Percentiles rank a stretch among this genome's conserved stretches.
These are phyloP conservation scores for Cryptococcus sp. DNA, from an alignment of 1,284 basidiomycete species.

Conservation along the genomic window DNA sequence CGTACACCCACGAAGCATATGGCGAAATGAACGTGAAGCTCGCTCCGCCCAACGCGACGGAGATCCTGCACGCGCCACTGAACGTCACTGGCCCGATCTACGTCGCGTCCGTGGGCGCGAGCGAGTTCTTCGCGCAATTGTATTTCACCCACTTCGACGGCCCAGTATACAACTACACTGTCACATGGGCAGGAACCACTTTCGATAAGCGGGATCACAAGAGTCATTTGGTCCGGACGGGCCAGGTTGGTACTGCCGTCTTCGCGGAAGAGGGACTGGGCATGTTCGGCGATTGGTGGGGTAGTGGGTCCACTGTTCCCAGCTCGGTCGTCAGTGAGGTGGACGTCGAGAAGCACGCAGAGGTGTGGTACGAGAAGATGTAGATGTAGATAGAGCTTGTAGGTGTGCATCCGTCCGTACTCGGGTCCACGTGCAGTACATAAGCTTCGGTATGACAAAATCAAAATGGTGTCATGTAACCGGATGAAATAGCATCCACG, in stretches of 20 bases:
- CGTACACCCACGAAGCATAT: slow-evolving; percentile 25
- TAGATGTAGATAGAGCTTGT: not conserved
- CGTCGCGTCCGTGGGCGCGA: slow-evolving; percentile 13
- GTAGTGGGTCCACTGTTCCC: slow-evolving; percentile 16
- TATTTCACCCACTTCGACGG: slow-evolving; percentile 26
- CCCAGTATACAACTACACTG: slow-evolving; percentile 19
- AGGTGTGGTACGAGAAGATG: slow-evolving; percentile 28
- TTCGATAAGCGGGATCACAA: slow-evolving; percentile 4
- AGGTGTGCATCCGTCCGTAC: no score
- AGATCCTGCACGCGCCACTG: not conserved
- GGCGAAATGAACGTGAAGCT: slow-evolving; percentile 16
- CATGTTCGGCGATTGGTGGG: slow-evolving; percentile 30
- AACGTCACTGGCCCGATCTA: slow-evolving; percentile 17
- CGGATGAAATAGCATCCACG: no score
- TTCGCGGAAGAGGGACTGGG: slow-evolving; percentile 22
- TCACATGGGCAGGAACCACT: not conserved
- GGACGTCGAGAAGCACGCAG: slow-evolving; percentile 20
- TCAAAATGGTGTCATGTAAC: no score
- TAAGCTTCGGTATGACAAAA: no score
- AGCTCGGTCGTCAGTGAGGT: slow-evolving; percentile 7
- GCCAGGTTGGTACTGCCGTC: slow-evolving; percentile 14
- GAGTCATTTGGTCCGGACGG: not conserved
- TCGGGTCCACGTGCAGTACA: no score
- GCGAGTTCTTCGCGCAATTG: slow-evolving; percentile 20
- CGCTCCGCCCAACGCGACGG: not conserved